phyloP scores from a whole-genome alignment of 208 protist species.

The Trypanosoma avium region DNA sequence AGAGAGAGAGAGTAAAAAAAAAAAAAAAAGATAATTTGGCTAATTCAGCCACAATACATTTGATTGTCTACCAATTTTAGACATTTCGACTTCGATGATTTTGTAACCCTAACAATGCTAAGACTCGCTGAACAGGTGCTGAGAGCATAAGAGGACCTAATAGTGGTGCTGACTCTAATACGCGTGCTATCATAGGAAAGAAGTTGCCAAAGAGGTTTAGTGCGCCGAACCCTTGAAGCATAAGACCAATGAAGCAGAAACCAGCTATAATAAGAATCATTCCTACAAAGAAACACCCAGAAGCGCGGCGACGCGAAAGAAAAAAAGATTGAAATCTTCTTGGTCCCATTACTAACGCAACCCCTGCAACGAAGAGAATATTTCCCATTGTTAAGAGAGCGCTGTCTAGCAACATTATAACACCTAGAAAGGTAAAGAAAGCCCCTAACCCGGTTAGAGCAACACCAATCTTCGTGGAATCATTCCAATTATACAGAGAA shows the following conservation, averaged over 20 bases:
- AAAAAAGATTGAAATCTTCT: slow-evolving; percentile 79
- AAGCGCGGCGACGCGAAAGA: slow-evolving; percentile 65
- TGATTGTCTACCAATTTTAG: slow-evolving; percentile 23
- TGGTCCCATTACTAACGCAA: slow-evolving; percentile 87
- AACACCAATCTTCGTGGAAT: slow-evolving; percentile 89
- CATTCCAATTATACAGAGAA: slow-evolving; percentile 87
- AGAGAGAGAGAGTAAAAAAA: not conserved
- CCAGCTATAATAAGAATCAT: slow-evolving; percentile 80
- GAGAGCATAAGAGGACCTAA: slow-evolving; percentile 79
- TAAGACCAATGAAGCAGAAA: slow-evolving; percentile 79
- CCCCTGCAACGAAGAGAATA: slow-evolving; percentile 81
- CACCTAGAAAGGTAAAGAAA: slow-evolving; percentile 78
- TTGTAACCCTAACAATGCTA: slow-evolving; percentile 45
- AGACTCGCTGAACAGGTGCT: slow-evolving; percentile 48
- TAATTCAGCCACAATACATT: too few relatives aligned
- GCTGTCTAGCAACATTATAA: slow-evolving; percentile 83
- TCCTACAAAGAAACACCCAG: slow-evolving; percentile 84
- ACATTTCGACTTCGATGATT: slow-evolving; percentile 61
- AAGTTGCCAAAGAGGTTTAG: slow-evolving; percentile 93
- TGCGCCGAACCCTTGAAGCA: slow-evolving; percentile 82
- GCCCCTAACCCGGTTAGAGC: slow-evolving; percentile 78
- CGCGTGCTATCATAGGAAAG: slow-evolving; percentile 82
- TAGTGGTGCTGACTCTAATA: slow-evolving; percentile 84
- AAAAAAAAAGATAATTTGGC: slow-evolving; percentile 2
- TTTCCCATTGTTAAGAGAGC: slow-evolving; percentile 91